Conservation (phyloP, 2,329 filamentous ascomycete genomes). For the Neocatenulostroma microsporum region DNA sequence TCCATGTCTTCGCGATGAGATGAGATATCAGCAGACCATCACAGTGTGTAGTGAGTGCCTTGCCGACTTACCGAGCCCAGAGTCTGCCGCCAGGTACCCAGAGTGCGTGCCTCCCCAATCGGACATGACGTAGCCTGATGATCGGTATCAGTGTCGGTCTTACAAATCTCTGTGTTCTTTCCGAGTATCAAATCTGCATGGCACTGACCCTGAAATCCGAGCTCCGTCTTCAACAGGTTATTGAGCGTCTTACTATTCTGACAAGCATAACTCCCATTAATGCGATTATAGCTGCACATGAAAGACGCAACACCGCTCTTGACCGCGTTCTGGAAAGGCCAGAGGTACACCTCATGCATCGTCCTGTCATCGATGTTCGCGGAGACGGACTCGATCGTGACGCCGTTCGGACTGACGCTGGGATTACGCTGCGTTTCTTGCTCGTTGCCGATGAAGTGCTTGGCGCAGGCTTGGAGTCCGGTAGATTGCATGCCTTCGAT, state of each 20-base stretch:
- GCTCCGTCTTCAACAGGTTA: constrained; percentile 62
- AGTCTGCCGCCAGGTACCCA: too few species aligned
- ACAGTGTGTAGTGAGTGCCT: constrained; percentile 38
- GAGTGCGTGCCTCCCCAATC: constrained; percentile 50
- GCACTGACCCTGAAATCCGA: constrained; percentile 61
- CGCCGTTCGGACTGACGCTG: constrained; percentile 13
- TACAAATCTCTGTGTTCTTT: not conserved
- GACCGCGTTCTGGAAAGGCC: constrained; percentile 27
- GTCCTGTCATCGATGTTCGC: constrained; percentile 47
- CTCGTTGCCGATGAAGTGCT: constrained; percentile 48
- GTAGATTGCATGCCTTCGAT: constrained; percentile 26
- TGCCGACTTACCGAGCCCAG: constrained; percentile 46
- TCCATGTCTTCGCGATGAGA: constrained; percentile 60
- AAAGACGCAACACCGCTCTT: constrained; percentile 19
- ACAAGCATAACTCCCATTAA: constrained; percentile 58
- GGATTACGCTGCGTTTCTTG: constrained; percentile 31
- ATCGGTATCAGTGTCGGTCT: not conserved
- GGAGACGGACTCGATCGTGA: constrained; percentile 28
- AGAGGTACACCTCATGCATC: constrained; percentile 50
- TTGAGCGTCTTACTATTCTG: constrained; percentile 59
- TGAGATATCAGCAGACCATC: constrained; percentile 40
- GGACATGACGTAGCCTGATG: constrained; percentile 44
- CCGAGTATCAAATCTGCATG: not conserved
- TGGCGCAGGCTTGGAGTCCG: constrained; percentile 33
- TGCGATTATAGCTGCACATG: constrained; percentile 46